Percentiles rank a stretch among this genome's conserved stretches.
Conservation (phyloP, 2,329 filamentous ascomycete species). For the Colletotrichum abscissum region DNA sequence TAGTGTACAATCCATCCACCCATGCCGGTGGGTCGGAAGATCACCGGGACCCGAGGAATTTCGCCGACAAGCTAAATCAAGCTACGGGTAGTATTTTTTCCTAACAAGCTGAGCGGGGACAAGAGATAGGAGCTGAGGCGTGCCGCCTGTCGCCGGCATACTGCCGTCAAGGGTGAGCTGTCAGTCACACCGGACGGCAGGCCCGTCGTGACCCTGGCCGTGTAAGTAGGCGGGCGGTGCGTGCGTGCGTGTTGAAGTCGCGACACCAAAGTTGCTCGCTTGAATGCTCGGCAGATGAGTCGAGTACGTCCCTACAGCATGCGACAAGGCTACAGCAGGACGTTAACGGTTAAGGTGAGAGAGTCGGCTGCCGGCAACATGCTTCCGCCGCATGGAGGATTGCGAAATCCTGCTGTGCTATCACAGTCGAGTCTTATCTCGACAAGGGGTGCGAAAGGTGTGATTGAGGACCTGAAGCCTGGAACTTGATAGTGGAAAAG, state of each 20-base stretch:
- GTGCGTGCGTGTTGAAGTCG: background rate
- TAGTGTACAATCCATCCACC: background rate
- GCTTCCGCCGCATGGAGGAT: background rate
- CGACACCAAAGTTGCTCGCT: background rate
- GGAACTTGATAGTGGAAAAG: background rate
- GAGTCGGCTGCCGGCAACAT: background rate
- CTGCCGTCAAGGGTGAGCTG: background rate
- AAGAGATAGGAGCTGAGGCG: background rate
- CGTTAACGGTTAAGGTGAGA: background rate
- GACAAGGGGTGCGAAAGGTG: background rate
- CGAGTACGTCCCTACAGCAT: too few relatives aligned
- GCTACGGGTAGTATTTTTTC: background rate
- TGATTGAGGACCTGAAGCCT: background rate
- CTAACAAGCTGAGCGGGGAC: background rate
- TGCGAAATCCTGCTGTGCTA: background rate
- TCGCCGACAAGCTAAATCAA: constrained; percentile 1
- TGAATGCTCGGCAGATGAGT: background rate
- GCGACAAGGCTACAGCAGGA: background rate
- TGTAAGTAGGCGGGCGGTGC: background rate
- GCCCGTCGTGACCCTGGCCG: too few relatives aligned
- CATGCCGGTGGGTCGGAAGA: constrained; percentile 1
- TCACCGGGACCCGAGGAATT: background rate
- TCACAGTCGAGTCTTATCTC: background rate
- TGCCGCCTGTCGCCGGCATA: background rate
- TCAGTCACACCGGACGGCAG: background rate